Base-by-base conservation (phyloP, 2,329 filamentous ascomycete species). In the Aureobasidium lini region DNA sequence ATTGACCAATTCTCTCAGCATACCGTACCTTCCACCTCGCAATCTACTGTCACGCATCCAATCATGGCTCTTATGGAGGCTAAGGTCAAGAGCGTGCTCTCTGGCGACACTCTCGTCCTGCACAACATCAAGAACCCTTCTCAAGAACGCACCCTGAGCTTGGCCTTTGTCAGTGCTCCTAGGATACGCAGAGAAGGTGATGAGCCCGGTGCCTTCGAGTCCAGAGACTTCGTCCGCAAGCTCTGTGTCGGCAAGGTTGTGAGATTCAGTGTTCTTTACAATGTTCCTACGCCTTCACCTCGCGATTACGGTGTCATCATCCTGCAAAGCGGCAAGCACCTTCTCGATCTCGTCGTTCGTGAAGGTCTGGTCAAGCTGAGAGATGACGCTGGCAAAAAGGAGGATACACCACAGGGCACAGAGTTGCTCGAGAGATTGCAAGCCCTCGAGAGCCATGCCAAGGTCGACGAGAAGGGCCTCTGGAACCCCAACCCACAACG, bases 291-390 rank as follows among this genome's bases (percentile, higher is more conserved):
- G 59, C 71, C 72, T 65, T 62, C 62, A 4, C 88, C 89, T 64
- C 87, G 91, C 66, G 93, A 99, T 71, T 99, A 96, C 70, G 94
- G 93, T 64, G 82, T 85, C 64, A 86, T 90, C 62, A 83, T 84
- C 64, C 80, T 96, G 57, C 85, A 87, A 63, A 87, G 90, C 68
- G 90, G 90, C 52, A 84, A 84, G 34, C 79, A 84, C 59, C 75
- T 99, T 53, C 92, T 94, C 16, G 91, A 97, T 64, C 84, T 89
- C 63, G 82, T 88, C 60, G 84, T 97, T 64, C 86, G 90, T 70
- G 89, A 91, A 68, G 94, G 94, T 65, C 96, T 92, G 91, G 78
- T 91, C 64, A 95, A 94, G 76, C 83, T 99, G 62, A 86, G 94
- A 64, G 94, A 99, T 68, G 94, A 99, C 73, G 92, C 93, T 61